Evolutionary conservation across 2,329 filamentous ascomycete species (phyloP).

Genomic region (Lecanicillium sp.): DNA sequence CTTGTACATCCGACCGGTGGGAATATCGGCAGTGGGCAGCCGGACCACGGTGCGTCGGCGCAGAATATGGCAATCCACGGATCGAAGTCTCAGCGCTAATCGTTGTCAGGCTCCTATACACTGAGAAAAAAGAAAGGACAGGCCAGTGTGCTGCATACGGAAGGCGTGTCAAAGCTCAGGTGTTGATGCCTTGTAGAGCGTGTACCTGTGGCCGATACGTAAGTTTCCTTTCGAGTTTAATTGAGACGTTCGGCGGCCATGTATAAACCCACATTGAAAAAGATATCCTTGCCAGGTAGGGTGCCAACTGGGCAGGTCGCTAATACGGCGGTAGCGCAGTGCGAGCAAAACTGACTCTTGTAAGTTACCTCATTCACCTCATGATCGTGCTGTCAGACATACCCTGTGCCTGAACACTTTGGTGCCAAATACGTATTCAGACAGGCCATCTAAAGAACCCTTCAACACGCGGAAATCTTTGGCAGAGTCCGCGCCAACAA

Average conservation of each 20-base stretch:
- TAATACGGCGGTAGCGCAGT: slow-evolving; percentile 41
- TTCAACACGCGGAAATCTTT: slow-evolving; percentile 39
- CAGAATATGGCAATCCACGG: slow-evolving; percentile 27
- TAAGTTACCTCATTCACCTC: background rate
- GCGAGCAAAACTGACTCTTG: slow-evolving; percentile 43
- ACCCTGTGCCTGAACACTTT: slow-evolving; percentile 38
- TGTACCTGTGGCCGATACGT: slow-evolving; percentile 28
- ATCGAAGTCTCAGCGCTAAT: slow-evolving; percentile 34
- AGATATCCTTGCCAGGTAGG: slow-evolving; percentile 25
- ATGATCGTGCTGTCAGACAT: background rate
- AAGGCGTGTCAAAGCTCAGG: slow-evolving; percentile 32
- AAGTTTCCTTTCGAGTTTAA: background rate
- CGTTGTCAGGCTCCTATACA: background rate
- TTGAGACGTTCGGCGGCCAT: no score
- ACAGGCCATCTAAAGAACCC: slow-evolving; percentile 35
- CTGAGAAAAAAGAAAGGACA: no score
- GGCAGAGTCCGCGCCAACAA: slow-evolving; percentile 25
- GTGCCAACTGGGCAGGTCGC: slow-evolving; percentile 22
- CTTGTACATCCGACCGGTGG: slow-evolving; percentile 36
- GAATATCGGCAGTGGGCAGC: slow-evolving; percentile 32
- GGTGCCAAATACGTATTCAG: slow-evolving; percentile 38
- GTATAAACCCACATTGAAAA: slow-evolving; percentile 35
- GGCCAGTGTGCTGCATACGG: no score
- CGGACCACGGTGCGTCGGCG: slow-evolving; percentile 34
- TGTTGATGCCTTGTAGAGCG: slow-evolving; percentile 38